Evolutionary conservation across 306 rosid species (phyloP), one percentile per base, ranked within the genome.

Genomic region (Quercus gilva): DNA sequence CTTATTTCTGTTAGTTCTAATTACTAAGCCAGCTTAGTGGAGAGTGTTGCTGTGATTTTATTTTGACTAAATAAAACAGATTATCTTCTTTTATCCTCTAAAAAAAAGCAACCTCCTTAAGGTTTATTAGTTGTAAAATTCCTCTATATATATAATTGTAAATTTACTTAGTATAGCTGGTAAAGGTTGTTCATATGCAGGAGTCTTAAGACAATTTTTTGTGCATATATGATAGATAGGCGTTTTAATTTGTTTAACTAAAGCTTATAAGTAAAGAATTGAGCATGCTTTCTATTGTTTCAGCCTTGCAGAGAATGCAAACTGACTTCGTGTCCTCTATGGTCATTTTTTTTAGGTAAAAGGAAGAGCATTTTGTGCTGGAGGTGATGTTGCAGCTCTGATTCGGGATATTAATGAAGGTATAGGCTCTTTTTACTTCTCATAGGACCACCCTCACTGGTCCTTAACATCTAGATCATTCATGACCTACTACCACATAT

Each of bases 331-430:
- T 80, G 19, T 74, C 53, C 21, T 67, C 18, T 70, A 76, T 52
- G 35, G 37, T 58, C 31, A 7, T 78, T 28, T 28, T 28, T 2
- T 28, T 28, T 28, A 28, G 29, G 29, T 92, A 64, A 92, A 84
- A 84, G 99, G 99, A 72, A 92, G 94, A 80, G 97, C 99, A 61
- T 94, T 92, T 83, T 94, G 97, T 86, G 97, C 99, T 56, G 99
- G 99, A 61, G 99, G 97, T 74, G 99, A 94, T 84, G 97, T 94
- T 67, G 86, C 92, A 6, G 77, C 92, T 1, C 91, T 89, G 63
- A 95, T 65, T 91, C 90, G 29, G 74, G 81, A 85, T 68, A 74
- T 69, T 18, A 86, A 12, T 23, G 71, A 41, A 86, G 88, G 99
- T 84, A 78, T 74, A 77, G 71, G 25, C 72, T 79, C 51, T 78